A percentile compares a stretch with the other conserved stretches of the same genome.
Conservation (phyloP, 371 early-diverging fungal genomes). For the Mucor ambiguus region DNA sequence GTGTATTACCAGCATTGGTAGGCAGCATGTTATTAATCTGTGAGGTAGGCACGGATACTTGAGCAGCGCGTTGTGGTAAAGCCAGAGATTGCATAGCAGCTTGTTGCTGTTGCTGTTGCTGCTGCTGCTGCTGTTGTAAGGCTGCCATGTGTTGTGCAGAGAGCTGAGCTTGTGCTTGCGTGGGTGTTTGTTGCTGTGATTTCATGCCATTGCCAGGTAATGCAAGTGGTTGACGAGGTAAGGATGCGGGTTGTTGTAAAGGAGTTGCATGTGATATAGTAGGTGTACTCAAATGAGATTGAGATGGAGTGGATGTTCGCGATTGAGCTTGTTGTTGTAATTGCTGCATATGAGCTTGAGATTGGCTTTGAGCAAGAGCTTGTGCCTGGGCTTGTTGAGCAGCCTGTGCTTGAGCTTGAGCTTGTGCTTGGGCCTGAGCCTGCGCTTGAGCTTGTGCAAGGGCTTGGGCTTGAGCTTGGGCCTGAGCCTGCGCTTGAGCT, state of each 20-base stretch:
- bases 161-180: constrained; percentile 31
- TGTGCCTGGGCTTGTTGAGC: constrained; percentile 30
- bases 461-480: constrained; percentile 31
- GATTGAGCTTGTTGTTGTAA: constrained; percentile 40
- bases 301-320: constrained; percentile 44
- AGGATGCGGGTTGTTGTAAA: constrained; percentile 21
- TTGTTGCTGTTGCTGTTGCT: constrained; percentile 17
- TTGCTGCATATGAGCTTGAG: constrained; percentile 31
- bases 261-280: constrained; percentile 27
- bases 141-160: constrained; percentile 31
- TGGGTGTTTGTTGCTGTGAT: constrained; percentile 29
- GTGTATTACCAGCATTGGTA: not conserved
- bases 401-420: constrained; percentile 26
- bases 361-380: constrained; percentile 16
- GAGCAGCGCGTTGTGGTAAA: constrained; percentile 15
- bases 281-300: constrained; percentile 39
- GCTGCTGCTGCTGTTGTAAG: constrained; percentile 14
- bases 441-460: constrained; percentile 26
- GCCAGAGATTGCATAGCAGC: constrained; percentile 22
- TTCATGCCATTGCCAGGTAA: constrained; percentile 24
- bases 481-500: constrained; percentile 29
- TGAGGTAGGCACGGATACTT: constrained; percentile 32
- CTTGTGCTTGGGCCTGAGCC: constrained; percentile 21
- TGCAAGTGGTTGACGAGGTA: constrained; percentile 28
- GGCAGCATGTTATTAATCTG: constrained; percentile 20